Evolutionary conservation across 2,329 filamentous ascomycete genomes (phyloP).

Genomic region (Berkeleyomyces rouxiae): DNA sequence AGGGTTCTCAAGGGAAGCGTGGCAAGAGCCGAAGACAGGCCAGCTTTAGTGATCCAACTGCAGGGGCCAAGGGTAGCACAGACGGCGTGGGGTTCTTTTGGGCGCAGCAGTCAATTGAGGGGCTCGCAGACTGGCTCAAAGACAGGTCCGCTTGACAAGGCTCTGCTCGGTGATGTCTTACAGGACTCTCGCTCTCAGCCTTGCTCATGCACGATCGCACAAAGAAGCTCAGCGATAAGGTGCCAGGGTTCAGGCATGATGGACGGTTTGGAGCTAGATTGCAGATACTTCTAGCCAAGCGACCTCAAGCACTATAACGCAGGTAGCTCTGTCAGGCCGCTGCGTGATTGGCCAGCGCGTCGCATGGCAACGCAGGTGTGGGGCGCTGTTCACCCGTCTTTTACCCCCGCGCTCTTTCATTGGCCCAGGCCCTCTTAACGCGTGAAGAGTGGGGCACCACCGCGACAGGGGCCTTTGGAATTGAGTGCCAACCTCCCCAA

Average conservation of each 20-base stretch:
- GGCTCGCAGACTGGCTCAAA: not conserved
- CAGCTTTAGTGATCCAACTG: not conserved
- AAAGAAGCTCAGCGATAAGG: not conserved
- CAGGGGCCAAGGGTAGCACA: not conserved
- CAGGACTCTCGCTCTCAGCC: not conserved
- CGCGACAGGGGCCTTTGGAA: not conserved
- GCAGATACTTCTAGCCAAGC: not conserved
- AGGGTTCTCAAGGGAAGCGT: no score
- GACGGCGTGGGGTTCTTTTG: not conserved
- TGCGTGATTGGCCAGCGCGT: constrained; percentile 2
- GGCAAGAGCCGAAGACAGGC: not conserved
- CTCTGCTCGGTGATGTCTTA: not conserved
- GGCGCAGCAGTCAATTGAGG: not conserved
- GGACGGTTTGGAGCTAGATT: not conserved
- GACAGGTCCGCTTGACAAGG: not conserved
- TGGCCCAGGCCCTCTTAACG: not conserved
- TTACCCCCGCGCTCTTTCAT: not conserved
- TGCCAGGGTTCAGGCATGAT: not conserved
- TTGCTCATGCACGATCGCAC: not conserved
- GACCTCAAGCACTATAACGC: not conserved
- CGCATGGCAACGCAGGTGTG: constrained; percentile 7
- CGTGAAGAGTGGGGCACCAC: not conserved
- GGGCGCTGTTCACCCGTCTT: not conserved
- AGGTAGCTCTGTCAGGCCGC: not conserved
- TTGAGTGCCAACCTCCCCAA: constrained; percentile 11